Evolutionary conservation across 805 yeast species (phyloP).

Genomic region (Tetrapisispora phaffii): DNA sequence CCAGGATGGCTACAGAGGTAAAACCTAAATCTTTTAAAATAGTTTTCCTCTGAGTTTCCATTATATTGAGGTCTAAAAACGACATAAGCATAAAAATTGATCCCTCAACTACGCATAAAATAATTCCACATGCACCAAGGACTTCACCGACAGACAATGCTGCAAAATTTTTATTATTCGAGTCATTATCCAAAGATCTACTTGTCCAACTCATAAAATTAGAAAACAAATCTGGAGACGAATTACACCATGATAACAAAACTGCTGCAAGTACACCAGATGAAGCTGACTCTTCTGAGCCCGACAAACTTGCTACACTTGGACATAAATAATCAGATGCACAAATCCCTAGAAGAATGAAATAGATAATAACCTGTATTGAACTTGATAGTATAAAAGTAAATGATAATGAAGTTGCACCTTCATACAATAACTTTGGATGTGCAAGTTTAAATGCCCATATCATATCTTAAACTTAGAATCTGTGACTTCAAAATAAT

Average conservation of each 20-base stretch:
- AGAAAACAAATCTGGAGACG: slow-evolving; percentile 31
- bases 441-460: slow-evolving; percentile 20
- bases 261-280: slow-evolving; percentile 25
- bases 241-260: slow-evolving; percentile 30
- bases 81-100: slow-evolving; percentile 26
- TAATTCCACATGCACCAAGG: slow-evolving; percentile 31
- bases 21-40: slow-evolving; percentile 23
- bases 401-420: slow-evolving; percentile 11
- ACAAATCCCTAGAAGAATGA: slow-evolving; percentile 27
- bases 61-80: slow-evolving; percentile 10
- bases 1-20: slow-evolving; percentile 15
- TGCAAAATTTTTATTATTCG: slow-evolving; percentile 14
- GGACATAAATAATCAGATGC: slow-evolving; percentile 31
- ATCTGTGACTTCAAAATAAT: too few relatives aligned
- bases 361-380: slow-evolving; percentile 20
- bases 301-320: slow-evolving; percentile 27
- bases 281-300: slow-evolving; percentile 6
- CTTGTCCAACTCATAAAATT: slow-evolving; percentile 30
- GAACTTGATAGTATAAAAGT: slow-evolving; percentile 19
- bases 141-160: slow-evolving; percentile 30
- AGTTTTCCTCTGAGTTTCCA: slow-evolving; percentile 11
- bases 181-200: neutral
- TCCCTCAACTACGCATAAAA: slow-evolving; percentile 29
- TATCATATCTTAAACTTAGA: slow-evolving; percentile 9
- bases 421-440: slow-evolving; percentile 20